A percentile compares a stretch with the other conserved stretches of the same genome.
Conservation (phyloP, 768 basidiomycete species). For the Mycena vulgaris region DNA sequence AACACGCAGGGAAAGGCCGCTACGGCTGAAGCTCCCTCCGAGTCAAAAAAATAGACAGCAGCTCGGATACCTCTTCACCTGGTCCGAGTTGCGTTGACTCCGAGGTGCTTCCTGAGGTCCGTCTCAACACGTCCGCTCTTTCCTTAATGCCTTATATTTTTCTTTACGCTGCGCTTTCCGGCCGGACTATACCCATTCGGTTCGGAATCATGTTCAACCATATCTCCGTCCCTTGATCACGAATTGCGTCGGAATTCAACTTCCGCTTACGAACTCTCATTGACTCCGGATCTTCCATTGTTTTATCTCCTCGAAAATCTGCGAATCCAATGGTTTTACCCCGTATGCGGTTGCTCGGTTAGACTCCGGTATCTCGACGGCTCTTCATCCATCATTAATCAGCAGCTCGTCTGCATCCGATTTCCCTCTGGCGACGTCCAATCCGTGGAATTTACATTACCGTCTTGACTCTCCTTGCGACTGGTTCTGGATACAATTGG, state of each 20-base stretch:
- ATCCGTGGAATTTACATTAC: conserved; percentile 11
- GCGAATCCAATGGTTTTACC: background rate
- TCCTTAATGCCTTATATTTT: conserved; percentile 12
- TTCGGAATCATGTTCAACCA: background rate
- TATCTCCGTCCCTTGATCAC: background rate
- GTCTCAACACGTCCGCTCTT: conserved; percentile 29
- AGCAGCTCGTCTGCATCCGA: background rate
- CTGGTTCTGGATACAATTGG: too few species aligned
- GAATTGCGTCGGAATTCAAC: background rate
- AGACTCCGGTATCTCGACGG: conserved; percentile 19
- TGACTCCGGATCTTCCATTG: too few species aligned
- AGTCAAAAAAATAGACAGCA: conserved; percentile 25
- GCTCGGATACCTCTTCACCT: conserved; percentile 10
- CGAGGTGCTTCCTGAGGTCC: conserved; percentile 15
- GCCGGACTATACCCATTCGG: too few species aligned
- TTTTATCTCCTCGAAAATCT: background rate
- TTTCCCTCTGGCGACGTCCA: conserved; percentile 22
- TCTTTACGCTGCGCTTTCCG: background rate
- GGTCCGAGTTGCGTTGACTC: conserved; percentile 23
- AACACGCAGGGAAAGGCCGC: background rate
- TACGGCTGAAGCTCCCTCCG: background rate
- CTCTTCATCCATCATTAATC: conserved; percentile 7
- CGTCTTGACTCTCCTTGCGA: conserved; percentile 25
- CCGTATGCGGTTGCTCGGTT: background rate
- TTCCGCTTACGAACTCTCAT: background rate